A percentile compares a stretch with the other conserved stretches of the same genome.
Conservation (phyloP, 345 rosid species). For the Brassica carinata region DNA sequence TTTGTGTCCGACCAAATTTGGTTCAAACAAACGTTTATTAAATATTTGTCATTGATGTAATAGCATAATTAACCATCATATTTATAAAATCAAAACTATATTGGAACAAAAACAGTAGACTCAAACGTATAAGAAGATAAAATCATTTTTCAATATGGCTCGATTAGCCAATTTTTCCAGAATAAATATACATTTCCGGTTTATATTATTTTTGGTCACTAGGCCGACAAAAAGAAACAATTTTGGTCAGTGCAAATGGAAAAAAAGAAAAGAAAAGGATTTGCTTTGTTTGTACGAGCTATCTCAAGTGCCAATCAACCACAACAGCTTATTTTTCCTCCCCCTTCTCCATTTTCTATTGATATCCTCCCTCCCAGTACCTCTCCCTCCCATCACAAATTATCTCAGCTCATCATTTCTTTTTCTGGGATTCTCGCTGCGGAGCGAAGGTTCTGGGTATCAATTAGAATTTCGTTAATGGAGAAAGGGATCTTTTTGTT, state of each 20-base stretch:
- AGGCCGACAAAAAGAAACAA: not conserved
- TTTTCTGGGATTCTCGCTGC: not conserved
- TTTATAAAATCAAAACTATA: no score
- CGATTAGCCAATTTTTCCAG: not conserved
- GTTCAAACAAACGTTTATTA: no score
- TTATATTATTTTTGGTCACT: not conserved
- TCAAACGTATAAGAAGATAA: no score
- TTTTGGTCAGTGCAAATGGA: not conserved
- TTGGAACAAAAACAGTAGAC: no score
- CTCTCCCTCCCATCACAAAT: not conserved
- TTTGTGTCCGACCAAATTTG: no score
- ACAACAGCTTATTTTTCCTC: not conserved
- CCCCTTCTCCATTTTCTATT: not conserved
- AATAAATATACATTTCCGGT: not conserved
- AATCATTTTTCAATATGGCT: no score
- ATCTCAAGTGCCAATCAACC: not conserved
- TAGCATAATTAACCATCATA: no score
- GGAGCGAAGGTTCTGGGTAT: not conserved
- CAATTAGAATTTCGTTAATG: slow-evolving; percentile 20
- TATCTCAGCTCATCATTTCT: not conserved
- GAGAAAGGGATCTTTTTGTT: slow-evolving; percentile 43
- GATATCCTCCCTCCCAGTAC: not conserved
- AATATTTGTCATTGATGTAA: no score
- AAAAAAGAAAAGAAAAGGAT: not conserved
- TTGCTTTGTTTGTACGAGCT: not conserved